Percentiles rank a stretch among this genome's conserved stretches.
Conservation (phyloP, 139 green algal species). For the Asterochloris erici region DNA sequence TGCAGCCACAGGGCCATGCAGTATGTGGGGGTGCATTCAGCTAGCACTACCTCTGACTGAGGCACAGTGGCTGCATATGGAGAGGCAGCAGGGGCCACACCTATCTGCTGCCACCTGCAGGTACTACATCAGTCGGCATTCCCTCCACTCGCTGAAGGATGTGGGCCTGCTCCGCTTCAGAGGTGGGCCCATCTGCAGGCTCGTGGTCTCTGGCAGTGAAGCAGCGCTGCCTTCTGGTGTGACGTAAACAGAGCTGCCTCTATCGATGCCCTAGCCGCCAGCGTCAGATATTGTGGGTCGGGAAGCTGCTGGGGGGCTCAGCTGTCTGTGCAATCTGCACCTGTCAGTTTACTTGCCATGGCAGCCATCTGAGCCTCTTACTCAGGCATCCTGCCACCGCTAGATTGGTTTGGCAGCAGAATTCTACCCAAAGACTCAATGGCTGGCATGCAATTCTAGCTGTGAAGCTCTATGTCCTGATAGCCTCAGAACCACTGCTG, state of each 20-base stretch:
- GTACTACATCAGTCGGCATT: conserved; percentile 96
- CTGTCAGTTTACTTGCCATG: no score
- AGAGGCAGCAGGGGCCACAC: neutral
- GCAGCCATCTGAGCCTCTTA: no score
- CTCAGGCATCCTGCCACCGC: no score
- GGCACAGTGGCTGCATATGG: neutral
- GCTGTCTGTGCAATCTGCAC: no score
- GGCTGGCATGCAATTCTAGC: neutral
- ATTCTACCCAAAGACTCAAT: neutral
- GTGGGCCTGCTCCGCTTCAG: conserved; percentile 91
- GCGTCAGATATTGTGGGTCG: no score
- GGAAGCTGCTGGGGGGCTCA: no score
- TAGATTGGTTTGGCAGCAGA: neutral
- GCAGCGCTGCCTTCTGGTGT: no score
- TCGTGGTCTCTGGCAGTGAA: neutral
- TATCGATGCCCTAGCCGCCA: no score
- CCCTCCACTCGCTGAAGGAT: conserved; percentile 82
- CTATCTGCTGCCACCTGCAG: conserved; percentile 32
- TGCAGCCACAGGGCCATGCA: neutral
- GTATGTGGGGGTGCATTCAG: no score
- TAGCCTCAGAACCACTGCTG: neutral
- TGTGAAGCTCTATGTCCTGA: no score
- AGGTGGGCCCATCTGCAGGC: conserved; percentile 19
- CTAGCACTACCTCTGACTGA: neutral
- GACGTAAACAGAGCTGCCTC: no score